Conservation (phyloP, 2,329 filamentous ascomycete species). For the Calonectria pseudoreteaudii region DNA sequence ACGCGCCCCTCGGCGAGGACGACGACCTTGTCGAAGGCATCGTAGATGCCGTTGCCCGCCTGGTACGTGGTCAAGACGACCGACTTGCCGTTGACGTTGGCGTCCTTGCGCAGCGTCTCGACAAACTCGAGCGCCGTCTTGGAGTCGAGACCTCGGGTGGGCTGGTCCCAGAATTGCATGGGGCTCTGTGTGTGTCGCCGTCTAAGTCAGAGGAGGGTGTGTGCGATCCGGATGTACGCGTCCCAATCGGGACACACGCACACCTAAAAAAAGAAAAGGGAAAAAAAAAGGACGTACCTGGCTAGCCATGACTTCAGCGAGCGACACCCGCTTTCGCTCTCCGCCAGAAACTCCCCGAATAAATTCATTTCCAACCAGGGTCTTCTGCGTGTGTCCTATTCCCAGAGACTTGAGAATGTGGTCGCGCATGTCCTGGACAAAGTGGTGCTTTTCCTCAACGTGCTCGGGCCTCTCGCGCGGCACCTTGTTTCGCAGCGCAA, state of each 20-base stretch:
- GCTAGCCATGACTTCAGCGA: slow-evolving; percentile 71
- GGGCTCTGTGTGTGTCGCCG: slow-evolving; percentile 51
- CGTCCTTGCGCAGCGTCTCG: slow-evolving; percentile 69
- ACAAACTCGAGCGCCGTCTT: slow-evolving; percentile 78
- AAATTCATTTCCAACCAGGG: slow-evolving; percentile 72
- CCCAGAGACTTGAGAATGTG: slow-evolving; percentile 67
- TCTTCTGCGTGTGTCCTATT: slow-evolving; percentile 72
- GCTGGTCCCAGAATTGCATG: slow-evolving; percentile 78
- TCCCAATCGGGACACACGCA: neutral
- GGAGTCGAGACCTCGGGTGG: slow-evolving; percentile 75
- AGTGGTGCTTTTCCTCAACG: slow-evolving; percentile 42
- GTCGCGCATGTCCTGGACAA: slow-evolving; percentile 46
- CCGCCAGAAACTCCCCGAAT: slow-evolving; percentile 70
- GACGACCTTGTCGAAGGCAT: slow-evolving; percentile 78
- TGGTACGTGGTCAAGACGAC: slow-evolving; percentile 77
- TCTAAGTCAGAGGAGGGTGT: neutral
- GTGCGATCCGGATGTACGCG: neutral
- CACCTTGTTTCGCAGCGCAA: slow-evolving; percentile 71
- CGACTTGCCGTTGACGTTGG: slow-evolving; percentile 73
- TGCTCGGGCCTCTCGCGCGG: slow-evolving; percentile 65
- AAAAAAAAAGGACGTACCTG: slow-evolving; percentile 43
- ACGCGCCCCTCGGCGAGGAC: slow-evolving; percentile 76
- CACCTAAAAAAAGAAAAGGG: no score
- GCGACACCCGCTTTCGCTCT: slow-evolving; percentile 77
- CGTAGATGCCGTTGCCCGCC: slow-evolving; percentile 71